phyloP scores from a whole-genome alignment of 1,284 basidiomycete species.

The Cutaneotrichosporon cyanovorans region DNA sequence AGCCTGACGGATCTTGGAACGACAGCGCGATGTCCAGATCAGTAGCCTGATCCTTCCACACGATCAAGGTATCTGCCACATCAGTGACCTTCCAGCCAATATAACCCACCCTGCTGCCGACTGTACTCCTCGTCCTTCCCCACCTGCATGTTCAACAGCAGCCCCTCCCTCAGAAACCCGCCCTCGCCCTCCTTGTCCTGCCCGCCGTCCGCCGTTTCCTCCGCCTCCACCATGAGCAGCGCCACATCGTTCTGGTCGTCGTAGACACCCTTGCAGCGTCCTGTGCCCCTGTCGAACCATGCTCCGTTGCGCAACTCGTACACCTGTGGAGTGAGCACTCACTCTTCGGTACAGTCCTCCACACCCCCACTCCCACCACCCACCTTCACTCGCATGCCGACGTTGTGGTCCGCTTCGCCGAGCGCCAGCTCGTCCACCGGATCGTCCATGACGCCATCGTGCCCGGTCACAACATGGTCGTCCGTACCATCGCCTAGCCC shows the following conservation, averaged over 20 bases:
- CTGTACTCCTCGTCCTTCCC: conserved; percentile 72
- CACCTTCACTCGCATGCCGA: conserved; percentile 24
- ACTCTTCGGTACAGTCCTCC: neutral
- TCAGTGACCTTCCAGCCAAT: neutral
- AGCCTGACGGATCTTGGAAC: conserved; percentile 94
- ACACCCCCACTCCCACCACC: neutral
- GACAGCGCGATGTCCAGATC: conserved; percentile 92
- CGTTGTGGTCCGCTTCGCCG: conserved; percentile 6
- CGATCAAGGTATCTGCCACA: conserved; percentile 83
- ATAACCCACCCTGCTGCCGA: conserved; percentile 73
- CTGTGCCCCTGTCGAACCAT: conserved; percentile 91
- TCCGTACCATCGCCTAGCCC: conserved; percentile 10
- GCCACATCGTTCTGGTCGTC: conserved; percentile 70
- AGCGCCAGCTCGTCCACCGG: conserved; percentile 10
- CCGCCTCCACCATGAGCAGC: conserved; percentile 72
- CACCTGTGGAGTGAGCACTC: conserved; percentile 53
- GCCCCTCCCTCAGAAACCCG: conserved; percentile 41
- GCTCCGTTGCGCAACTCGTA: conserved; percentile 81
- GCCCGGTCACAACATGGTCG: neutral
- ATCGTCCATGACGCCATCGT: too few species aligned
- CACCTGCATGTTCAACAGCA: conserved; percentile 38
- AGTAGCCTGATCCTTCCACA: conserved; percentile 88
- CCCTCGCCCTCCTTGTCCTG: conserved; percentile 27
- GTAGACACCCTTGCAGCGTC: conserved; percentile 82
- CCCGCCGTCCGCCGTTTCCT: conserved; percentile 58